Evolutionary conservation across 768 basidiomycete species (phyloP).

Genomic region (Clavulina sp.): DNA sequence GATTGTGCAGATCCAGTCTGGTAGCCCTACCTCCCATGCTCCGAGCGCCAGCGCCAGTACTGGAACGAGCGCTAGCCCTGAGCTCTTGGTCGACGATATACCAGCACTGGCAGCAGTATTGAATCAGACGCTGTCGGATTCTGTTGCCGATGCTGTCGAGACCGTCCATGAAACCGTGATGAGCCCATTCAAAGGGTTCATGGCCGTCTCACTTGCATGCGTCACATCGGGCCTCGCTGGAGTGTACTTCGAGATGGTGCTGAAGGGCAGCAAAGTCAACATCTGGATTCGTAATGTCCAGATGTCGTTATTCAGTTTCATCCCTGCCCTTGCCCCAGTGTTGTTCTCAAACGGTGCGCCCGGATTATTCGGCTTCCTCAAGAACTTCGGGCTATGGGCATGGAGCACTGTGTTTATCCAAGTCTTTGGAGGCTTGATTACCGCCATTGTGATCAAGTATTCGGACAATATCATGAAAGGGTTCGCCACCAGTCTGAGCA

Average conservation of each 20-base stretch:
- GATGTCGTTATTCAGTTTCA: constrained; percentile 80
- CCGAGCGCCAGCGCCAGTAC: neutral
- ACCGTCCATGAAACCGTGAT: constrained; percentile 43
- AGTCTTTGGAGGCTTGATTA: constrained; percentile 81
- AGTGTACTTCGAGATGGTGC: constrained; percentile 96
- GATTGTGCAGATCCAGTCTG: constrained; percentile 78
- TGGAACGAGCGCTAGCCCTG: neutral
- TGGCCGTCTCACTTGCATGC: constrained; percentile 81
- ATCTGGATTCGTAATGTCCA: constrained; percentile 97
- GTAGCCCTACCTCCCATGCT: constrained; percentile 10
- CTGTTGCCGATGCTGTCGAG: too few species aligned
- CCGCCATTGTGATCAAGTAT: constrained; percentile 83
- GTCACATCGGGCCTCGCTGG: constrained; percentile 92
- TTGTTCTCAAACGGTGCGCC: constrained; percentile 21
- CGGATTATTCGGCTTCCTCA: constrained; percentile 41
- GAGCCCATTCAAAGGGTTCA: constrained; percentile 70
- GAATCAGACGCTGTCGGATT: too few species aligned
- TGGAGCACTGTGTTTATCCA: constrained; percentile 81
- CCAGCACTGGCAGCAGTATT: neutral
- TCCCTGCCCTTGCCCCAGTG: constrained; percentile 73
- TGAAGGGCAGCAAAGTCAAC: constrained; percentile 77
- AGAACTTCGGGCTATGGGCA: constrained; percentile 79
- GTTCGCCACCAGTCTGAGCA: constrained; percentile 87
- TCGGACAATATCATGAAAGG: constrained; percentile 86
- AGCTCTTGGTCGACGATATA: too few species aligned